Base-by-base conservation (phyloP, 345 rosid species). In the Pistacia vera region DNA sequence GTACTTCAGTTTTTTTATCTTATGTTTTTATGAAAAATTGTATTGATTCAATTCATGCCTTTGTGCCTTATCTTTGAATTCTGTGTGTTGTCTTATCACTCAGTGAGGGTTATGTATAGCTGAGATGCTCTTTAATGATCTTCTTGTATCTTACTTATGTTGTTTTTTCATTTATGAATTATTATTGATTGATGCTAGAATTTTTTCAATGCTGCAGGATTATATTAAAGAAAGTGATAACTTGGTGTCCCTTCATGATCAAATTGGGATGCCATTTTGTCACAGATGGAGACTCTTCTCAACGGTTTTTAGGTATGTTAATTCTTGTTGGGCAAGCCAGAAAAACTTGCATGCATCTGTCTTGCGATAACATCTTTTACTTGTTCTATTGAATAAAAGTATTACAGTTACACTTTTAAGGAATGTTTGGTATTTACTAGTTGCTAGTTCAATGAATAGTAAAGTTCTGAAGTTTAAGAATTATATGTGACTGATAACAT, bases 221-320 rank as follows among this genome's bases (percentile, higher is more conserved):
- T 96, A 96, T 84, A 93, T 96, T 66, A 92, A 89, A 78, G 99
- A 96, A 88, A 96, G 99, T 81, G 99, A 93, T 80, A 96, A 91
- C 81, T 83, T 93, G 67, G 94, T 96, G 71, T 96, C 97, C 65
- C 97, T 96, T 75, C 99, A 96, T 86, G 92, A 93, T 80, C 99
- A 93, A 86, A 96, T 96, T 93, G 99, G 73, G 98, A 93, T 83
- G 75, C 79, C 85, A 96, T 96, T 71, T 85, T 96, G 85, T 89
- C 98, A 67, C 98, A 96, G 78, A 93, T 96, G 99, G 99, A 96
- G 83, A 90, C 93, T 61, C 97, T 96, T 76, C 95, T 96, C 12
- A 88, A 90, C 87, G 98, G 97, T 77, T 96, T 96, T 89, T 98
- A 93, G 97, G 98, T 92, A 87, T 63, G 46, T 64, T 73, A 28